A percentile compares a stretch with the other conserved stretches of the same genome.
Evolutionary conservation across 2,329 filamentous ascomycete species (phyloP).

Genomic region (Aspergillus thermomutatus): DNA sequence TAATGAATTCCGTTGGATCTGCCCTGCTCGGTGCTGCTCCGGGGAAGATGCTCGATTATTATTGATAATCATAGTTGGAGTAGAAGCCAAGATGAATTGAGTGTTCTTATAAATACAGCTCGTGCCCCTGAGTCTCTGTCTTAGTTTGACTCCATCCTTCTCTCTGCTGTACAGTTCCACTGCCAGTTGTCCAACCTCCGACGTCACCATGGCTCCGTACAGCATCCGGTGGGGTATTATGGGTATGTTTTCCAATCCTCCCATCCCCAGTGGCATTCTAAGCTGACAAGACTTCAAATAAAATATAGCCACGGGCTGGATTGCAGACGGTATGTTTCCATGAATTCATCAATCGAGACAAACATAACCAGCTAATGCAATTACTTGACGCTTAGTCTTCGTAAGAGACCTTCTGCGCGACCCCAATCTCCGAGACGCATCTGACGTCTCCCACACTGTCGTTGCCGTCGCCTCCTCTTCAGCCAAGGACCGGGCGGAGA

Average conservation of each 20-base stretch:
- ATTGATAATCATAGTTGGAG: not conserved
- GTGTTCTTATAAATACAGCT: conserved; percentile 6
- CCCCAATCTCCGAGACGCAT: conserved; percentile 64
- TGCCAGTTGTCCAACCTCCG: not conserved
- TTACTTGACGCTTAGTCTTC: conserved; percentile 49
- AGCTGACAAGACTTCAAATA: conserved; percentile 11
- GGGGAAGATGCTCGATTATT: not conserved
- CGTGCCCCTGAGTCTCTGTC: not conserved
- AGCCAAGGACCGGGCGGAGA: conserved; percentile 63
- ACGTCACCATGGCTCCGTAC: conserved; percentile 29
- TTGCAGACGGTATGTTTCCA: conserved; percentile 35
- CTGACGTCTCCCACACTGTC: conserved; percentile 72
- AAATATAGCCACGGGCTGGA: conserved; percentile 42
- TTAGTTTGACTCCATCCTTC: not conserved
- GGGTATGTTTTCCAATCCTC: conserved; percentile 26
- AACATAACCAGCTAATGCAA: not conserved
- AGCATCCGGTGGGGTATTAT: conserved; percentile 44
- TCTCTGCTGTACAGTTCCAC: not conserved
- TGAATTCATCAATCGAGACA: not conserved
- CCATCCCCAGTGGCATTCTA: not conserved
- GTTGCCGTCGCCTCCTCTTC: conserved; percentile 77
- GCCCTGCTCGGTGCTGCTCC: conserved; percentile 28
- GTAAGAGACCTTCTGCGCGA: conserved; percentile 75
- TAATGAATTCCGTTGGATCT: conserved; percentile 5
- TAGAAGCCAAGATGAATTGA: not conserved